Conservation (phyloP, 1,284 basidiomycete species). For the Cronartium quercuum region DNA sequence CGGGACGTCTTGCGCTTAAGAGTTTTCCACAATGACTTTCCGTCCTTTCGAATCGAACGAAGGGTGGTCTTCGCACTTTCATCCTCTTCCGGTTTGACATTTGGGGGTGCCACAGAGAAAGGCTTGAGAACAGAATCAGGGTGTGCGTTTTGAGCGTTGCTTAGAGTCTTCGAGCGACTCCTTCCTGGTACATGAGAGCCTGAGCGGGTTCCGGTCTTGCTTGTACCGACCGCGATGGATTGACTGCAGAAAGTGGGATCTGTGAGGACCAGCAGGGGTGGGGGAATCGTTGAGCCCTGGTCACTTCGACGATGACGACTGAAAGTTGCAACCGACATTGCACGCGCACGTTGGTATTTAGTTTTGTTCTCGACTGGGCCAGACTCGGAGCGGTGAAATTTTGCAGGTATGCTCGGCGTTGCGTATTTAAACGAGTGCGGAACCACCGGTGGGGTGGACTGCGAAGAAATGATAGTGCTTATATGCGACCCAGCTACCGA, state of each 20-base stretch:
- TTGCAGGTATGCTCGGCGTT: background rate
- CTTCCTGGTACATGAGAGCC: background rate
- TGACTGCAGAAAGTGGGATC: background rate
- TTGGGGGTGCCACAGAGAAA: background rate
- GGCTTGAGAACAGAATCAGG: background rate
- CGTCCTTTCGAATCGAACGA: background rate
- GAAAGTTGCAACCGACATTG: conserved; percentile 10
- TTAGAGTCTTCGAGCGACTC: background rate
- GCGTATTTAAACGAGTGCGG: background rate
- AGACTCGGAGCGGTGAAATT: background rate
- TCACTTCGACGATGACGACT: background rate
- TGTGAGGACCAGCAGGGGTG: background rate
- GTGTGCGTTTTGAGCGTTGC: background rate
- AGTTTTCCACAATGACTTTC: conserved; percentile 18
- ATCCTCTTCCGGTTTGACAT: background rate
- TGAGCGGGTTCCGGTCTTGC: background rate
- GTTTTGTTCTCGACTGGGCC: background rate
- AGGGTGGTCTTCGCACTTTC: background rate
- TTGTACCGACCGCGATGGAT: conserved; percentile 2
- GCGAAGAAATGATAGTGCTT: background rate
- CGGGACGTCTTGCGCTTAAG: background rate
- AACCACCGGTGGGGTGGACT: background rate
- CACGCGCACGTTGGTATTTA: background rate
- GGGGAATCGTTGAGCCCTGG: background rate
- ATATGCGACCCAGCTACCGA: background rate